Conservation (phyloP, 768 basidiomycete species). For the Panellus pusillus region DNA sequence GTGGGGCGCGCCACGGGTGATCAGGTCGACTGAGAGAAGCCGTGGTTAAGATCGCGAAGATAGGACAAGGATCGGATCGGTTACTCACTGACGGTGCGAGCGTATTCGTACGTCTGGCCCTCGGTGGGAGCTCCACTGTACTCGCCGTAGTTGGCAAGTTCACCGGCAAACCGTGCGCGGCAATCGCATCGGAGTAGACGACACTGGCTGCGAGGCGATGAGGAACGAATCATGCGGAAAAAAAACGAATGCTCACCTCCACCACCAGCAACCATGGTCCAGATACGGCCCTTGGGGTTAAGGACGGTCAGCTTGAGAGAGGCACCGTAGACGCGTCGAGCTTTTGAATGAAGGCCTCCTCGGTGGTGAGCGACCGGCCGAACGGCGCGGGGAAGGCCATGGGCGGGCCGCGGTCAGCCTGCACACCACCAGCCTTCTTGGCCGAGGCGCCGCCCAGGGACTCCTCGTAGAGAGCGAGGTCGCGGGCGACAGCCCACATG, state of each 20-base stretch:
- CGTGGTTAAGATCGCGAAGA: conserved; percentile 7
- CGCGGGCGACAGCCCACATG: conserved; percentile 98
- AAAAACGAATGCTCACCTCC: conserved; percentile 51
- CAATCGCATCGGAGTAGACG: conserved; percentile 78
- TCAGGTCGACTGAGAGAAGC: conserved; percentile 70
- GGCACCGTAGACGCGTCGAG: conserved; percentile 94
- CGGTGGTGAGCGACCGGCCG: conserved; percentile 96
- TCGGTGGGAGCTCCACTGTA: conserved; percentile 98
- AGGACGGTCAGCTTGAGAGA: conserved; percentile 97
- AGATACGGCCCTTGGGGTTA: conserved; percentile 91
- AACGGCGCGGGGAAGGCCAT: conserved; percentile 98
- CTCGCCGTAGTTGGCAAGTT: conserved; percentile 99
- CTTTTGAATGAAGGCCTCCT: conserved; percentile 99
- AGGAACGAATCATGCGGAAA: conserved; percentile 41
- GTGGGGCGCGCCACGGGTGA: conserved; percentile 84
- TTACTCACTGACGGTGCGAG: conserved; percentile 89
- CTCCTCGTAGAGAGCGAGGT: conserved; percentile 71
- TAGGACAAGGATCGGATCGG: not conserved
- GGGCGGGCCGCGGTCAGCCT: conserved; percentile 93
- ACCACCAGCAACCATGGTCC: conserved; percentile 99
- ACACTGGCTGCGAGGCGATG: conserved; percentile 36
- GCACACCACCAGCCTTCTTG: conserved; percentile 51
- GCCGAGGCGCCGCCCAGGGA: conserved; percentile 38
- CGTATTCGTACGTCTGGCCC: conserved; percentile 98
- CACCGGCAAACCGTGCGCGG: conserved; percentile 93